These are phyloP conservation scores for Fagus sylvatica DNA, from an alignment of 306 rosid species.

Conservation along the genomic window DNA sequence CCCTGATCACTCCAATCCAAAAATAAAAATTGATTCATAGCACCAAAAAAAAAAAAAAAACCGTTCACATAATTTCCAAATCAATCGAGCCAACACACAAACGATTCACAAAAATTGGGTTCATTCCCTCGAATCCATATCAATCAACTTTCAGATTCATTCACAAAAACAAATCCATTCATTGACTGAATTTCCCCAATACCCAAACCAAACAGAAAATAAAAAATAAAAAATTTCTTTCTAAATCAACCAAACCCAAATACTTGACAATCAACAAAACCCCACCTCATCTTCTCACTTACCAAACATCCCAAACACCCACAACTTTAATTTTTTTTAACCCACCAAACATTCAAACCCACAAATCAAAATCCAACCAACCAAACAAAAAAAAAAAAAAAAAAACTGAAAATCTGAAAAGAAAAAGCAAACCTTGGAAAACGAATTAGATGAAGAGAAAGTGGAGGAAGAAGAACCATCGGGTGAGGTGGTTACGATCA, in stretches of 20 bases:
- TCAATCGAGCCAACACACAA: neutral
- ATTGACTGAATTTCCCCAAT: neutral
- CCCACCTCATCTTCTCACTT: neutral
- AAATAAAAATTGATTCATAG: neutral
- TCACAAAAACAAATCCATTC: neutral
- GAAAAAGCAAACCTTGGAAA: neutral
- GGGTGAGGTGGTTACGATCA: conserved; percentile 68
- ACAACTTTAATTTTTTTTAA: neutral
- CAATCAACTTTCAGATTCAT: neutral
- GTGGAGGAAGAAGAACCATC: conserved; percentile 24
- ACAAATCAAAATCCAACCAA: neutral
- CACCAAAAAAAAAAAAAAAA: neutral
- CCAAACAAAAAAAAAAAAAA: neutral
- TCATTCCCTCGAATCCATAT: neutral
- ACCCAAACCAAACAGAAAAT: neutral
- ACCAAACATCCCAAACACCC: neutral
- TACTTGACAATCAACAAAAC: neutral
- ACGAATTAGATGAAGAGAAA: conserved; percentile 12
- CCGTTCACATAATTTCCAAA: neutral
- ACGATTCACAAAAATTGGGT: neutral
- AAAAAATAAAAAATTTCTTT: neutral
- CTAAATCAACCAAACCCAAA: neutral
- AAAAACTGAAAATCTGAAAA: neutral
- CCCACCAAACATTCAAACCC: conserved; percentile 6
- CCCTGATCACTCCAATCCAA: neutral